Base-by-base conservation (phyloP, 306 rosid genomes). In the Astragalus membranaceus region DNA sequence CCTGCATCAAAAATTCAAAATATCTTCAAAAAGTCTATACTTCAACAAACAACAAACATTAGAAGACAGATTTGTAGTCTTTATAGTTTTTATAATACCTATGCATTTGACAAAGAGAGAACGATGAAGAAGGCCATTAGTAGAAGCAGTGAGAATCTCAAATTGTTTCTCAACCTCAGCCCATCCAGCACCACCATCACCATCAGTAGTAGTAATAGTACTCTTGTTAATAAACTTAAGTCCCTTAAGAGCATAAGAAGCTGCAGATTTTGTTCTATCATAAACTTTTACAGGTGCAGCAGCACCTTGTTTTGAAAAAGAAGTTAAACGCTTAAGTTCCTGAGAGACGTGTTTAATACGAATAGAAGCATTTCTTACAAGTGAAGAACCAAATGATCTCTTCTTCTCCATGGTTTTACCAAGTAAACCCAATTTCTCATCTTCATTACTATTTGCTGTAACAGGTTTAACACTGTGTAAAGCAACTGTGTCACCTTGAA, bases 21-120 rank as follows among this genome's bases (percentile, higher is more conserved):
- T 16, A 60, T 16, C 55, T 42, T 37, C 17, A 29, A 33, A 69
- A 73, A 42, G 9, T 2, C 23, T n/a, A 11, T 11, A 37, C 32
- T 14, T 11, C n/a, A n/a, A n/a, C n/a, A n/a, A n/a, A n/a, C 0
- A 35, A 35, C 12, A 53, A 68, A 49, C 48, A 64, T 13, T 54
- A 7, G 7, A 36, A 32, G 2, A 10, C 23, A 3, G 10, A 46
- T 14, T 36, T 41, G 32, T 5, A 6, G 1, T 30, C 9, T n/a
- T n/a, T n/a, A n/a, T n/a, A 26, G 3, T 57, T 36, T 44, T 2
- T n/a, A n/a, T 8, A 41, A 10, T 77, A 84, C 92, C 92, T 61
- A 88, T 85, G 70, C 94, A 88, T 68, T 79, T 77, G 16, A 80
- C 88, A 29, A 88, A 88, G 47, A 61, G 78, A 2, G 83, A 62